Evolutionary conservation across 2,329 filamentous ascomycete genomes (phyloP).

Genomic region (Ramichloridium luteum): DNA sequence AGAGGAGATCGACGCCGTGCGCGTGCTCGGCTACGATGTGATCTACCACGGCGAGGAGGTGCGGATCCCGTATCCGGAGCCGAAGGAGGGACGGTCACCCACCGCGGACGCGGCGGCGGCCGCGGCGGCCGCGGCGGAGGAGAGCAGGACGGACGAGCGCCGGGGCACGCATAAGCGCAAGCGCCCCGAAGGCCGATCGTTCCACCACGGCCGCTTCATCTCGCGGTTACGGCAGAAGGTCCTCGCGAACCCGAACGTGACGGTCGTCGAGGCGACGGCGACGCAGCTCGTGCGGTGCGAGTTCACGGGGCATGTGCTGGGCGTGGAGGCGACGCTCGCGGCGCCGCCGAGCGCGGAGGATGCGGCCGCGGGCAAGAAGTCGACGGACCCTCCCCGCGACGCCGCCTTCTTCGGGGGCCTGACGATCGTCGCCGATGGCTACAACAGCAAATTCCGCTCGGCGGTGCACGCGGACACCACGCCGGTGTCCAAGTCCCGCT

Average conservation of each 20-base stretch:
- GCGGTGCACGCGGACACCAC: constrained; percentile 53
- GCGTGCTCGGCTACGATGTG: constrained; percentile 76
- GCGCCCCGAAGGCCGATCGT: constrained; percentile 61
- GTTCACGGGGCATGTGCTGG: constrained; percentile 60
- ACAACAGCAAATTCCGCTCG: constrained; percentile 83
- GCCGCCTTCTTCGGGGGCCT: constrained; percentile 65
- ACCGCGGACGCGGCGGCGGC: constrained; percentile 32
- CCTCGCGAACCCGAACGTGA: constrained; percentile 65
- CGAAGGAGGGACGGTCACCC: too few species aligned
- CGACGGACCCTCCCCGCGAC: too few species aligned
- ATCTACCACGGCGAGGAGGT: constrained; percentile 66
- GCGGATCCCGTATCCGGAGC: constrained; percentile 65
- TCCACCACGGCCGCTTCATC: constrained; percentile 94
- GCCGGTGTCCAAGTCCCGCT: constrained; percentile 69
- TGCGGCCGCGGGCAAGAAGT: too few species aligned
- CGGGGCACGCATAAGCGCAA: constrained; percentile 25
- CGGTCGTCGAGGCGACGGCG: constrained; percentile 80
- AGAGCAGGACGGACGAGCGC: constrained; percentile 20
- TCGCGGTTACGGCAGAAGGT: constrained; percentile 67
- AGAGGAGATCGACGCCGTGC: constrained; percentile 76
- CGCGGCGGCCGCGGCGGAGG: constrained; percentile 23
- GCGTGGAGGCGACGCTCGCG: constrained; percentile 64
- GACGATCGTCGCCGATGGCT: constrained; percentile 85
- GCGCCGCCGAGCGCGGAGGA: constrained; percentile 49
- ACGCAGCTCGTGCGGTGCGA: constrained; percentile 61